Percentiles rank a stretch among this genome's conserved stretches.
These are phyloP conservation scores for Scutellaria galericulata DNA, from an alignment of 257 asterid genomes.

Conservation along the genomic window DNA sequence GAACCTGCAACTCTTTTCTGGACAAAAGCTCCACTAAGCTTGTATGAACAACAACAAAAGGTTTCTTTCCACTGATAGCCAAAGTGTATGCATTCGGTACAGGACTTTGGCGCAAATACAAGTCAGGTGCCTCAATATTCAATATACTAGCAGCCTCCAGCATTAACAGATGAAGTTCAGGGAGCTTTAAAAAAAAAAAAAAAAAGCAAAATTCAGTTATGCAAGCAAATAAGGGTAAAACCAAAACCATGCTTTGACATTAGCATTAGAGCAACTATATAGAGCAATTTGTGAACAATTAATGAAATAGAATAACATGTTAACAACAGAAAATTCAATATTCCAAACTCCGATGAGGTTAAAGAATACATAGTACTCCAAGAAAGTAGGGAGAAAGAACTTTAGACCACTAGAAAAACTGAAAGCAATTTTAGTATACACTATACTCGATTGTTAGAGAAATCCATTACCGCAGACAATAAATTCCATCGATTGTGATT, in stretches of 20 bases:
- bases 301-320: background rate
- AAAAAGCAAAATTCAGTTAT: background rate
- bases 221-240: background rate
- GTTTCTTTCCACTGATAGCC: constrained; percentile 91
- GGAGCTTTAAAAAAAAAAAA: constrained; percentile 59
- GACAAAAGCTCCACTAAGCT: constrained; percentile 93
- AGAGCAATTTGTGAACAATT: background rate
- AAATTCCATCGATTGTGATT: background rate
- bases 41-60: constrained; percentile 92
- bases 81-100: constrained; percentile 92
- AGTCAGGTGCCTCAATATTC: constrained; percentile 78
- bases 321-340: background rate
- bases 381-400: background rate
- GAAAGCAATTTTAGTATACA: background rate
- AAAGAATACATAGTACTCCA: background rate
- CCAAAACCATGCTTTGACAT: background rate
- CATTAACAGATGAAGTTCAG: constrained; percentile 80
- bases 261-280: background rate
- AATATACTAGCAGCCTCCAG: constrained; percentile 74
- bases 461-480: background rate
- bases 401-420: background rate
- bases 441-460: background rate
- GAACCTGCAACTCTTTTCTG: constrained; percentile 86
- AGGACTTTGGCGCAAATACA: constrained; percentile 92
- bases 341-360: background rate